Conservation (phyloP, 495 filamentous ascomycete genomes). For the Penicillium ochrochloron region DNA sequence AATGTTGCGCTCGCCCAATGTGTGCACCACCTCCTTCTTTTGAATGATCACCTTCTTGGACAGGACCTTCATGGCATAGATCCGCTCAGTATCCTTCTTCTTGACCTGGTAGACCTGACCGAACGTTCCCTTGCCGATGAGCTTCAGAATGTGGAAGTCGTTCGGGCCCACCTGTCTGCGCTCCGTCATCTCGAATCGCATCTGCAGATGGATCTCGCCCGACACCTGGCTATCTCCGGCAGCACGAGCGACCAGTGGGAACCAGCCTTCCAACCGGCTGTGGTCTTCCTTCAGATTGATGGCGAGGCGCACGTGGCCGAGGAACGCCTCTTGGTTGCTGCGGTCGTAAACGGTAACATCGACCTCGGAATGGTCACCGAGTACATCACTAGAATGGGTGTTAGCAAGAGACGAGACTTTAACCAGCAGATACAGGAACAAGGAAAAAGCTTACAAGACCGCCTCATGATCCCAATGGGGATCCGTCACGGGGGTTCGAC, state of each 20-base stretch:
- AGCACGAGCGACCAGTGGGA: constrained; percentile 70
- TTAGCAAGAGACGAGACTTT: constrained; percentile 22
- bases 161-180: constrained; percentile 94
- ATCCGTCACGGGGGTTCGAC: constrained; percentile 71
- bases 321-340: constrained; percentile 81
- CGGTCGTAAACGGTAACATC: constrained; percentile 95
- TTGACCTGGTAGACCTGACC: constrained; percentile 99
- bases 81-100: constrained; percentile 93
- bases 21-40: constrained; percentile 98
- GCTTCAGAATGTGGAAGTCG: constrained; percentile 92
- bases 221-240: constrained; percentile 71
- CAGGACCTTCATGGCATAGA: constrained; percentile 98
- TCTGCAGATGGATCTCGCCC: constrained; percentile 88
- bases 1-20: constrained; percentile 95
- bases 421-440: background rate
- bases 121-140: constrained; percentile 98
- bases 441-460: constrained; percentile 72
- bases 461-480: constrained; percentile 97
- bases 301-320: constrained; percentile 85
- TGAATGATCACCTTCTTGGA: constrained; percentile 99
- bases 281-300: constrained; percentile 70
- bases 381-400: constrained; percentile 73
- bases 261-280: constrained; percentile 80
- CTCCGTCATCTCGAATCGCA: constrained; percentile 85
- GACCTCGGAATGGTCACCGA: constrained; percentile 87